Conservation (phyloP, 1,284 basidiomycete genomes). For the Pascua sp. region DNA sequence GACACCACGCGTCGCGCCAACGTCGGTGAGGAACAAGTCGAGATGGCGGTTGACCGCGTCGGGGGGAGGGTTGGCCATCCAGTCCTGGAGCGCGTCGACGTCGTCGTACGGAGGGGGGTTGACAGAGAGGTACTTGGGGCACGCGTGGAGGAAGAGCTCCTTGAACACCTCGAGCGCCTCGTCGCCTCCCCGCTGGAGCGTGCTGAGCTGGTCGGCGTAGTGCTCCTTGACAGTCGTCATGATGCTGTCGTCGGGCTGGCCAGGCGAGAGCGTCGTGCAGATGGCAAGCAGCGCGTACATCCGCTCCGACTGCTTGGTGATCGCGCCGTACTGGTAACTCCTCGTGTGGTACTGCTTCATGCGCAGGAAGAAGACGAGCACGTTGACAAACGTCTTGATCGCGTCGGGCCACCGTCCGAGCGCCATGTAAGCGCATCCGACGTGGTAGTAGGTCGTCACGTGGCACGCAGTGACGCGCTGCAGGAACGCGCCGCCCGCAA, state of each 20-base stretch:
- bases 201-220: slow-evolving; percentile 83
- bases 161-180: slow-evolving; percentile 82
- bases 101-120: slow-evolving; percentile 93
- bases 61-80: slow-evolving; percentile 55
- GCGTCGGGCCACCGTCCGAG: slow-evolving; percentile 91
- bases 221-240: slow-evolving; percentile 89
- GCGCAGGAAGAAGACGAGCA: slow-evolving; percentile 87
- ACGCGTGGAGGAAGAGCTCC: slow-evolving; percentile 90
- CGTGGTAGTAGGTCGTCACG: slow-evolving; percentile 79
- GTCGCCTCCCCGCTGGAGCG: slow-evolving; percentile 66
- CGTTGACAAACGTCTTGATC: slow-evolving; percentile 85
- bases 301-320: slow-evolving; percentile 93
- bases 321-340: slow-evolving; percentile 97
- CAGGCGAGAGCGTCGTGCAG: slow-evolving; percentile 86
- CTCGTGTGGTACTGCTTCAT: slow-evolving; percentile 94
- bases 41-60: slow-evolving; percentile 85
- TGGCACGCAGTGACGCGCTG: slow-evolving; percentile 91
- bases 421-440: slow-evolving; percentile 95
- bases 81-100: slow-evolving; percentile 59
- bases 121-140: slow-evolving; percentile 93
- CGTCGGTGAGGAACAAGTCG: slow-evolving; percentile 71
- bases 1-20: slow-evolving; percentile 70
- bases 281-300: slow-evolving; percentile 97
- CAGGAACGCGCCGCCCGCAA: slow-evolving; percentile 74
- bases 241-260: slow-evolving; percentile 88